Base-by-base conservation (phyloP, 768 basidiomycete genomes). In the Suillus luteus region DNA sequence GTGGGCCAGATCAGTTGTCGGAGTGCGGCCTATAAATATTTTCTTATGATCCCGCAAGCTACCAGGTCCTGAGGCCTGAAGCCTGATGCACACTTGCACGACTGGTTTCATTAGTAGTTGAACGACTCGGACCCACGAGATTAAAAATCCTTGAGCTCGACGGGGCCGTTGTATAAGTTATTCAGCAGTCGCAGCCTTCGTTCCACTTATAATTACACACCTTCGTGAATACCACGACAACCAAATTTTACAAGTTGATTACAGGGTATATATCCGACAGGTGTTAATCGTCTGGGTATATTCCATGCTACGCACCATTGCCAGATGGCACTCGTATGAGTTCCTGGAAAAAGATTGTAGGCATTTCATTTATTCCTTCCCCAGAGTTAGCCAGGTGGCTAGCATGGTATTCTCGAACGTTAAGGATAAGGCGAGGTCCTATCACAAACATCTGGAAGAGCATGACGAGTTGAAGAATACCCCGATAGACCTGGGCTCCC, bases 391-490 rank as follows among this genome's bases (percentile, higher is more conserved):
- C 10, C 33, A 35, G 11, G 31, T 35, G 19, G 10, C 35, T 19
- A 11, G 52, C 52, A 6, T 54, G 33, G 6, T 35, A 35, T n/a
- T 54, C 33, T 35, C 33, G 52, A 35, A 54, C 19, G 11, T 33
- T n/a, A 7, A 54, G 52, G 31, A 54, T 35, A 11, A 54, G 52
- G 11, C 52, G 33, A 0, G 33, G 52, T 33, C 52, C 52, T 35
- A 37, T 19, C 19, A 54, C 52, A n/a, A 54, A 54, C 52, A 54
- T 54, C 52, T 54, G 52, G 19, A 54, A 5, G 33, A 54, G 52
- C 19, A 17, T 54, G 19, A 33, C 19, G 11, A 54, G 19, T 54
- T 54, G 19, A n/a, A 54, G 31, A 33, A 54, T 3, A 6, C 52
- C 52, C 11, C 52, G 19, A 35, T 54, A 54, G 7, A 12, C 7